Conservation (phyloP, 495 filamentous ascomycete genomes). For the Aspergillus cavernicola region DNA sequence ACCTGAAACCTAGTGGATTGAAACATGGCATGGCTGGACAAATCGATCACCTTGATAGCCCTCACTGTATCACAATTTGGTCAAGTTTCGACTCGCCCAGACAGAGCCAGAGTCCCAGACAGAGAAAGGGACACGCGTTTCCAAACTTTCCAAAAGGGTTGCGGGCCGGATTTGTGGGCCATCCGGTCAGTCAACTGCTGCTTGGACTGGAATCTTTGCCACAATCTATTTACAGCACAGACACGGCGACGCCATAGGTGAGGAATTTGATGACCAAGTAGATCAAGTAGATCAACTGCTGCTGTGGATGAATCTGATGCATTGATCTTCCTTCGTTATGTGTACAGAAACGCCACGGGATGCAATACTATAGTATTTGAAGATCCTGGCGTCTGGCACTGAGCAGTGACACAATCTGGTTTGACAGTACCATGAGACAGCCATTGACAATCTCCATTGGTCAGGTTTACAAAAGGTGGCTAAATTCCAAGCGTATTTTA, state of each 20-base stretch:
- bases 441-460: neutral
- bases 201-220: conserved; percentile 3
- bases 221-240: conserved; percentile 21
- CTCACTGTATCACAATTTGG: neutral
- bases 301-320: neutral
- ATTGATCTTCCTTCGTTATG: neutral
- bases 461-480: neutral
- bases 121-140: conserved; percentile 26
- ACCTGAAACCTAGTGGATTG: conserved; percentile 20
- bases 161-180: conserved; percentile 19
- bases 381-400: neutral
- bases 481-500: neutral
- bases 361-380: neutral
- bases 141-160: neutral
- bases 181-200: neutral
- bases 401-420: neutral
- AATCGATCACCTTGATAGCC: neutral
- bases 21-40: conserved; percentile 8
- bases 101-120: conserved; percentile 10
- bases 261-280: neutral
- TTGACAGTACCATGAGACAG: neutral
- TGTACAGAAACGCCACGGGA: neutral
- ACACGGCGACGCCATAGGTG: neutral
- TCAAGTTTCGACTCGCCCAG: conserved; percentile 1
- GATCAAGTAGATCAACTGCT: neutral